A percentile compares a stretch with the other conserved stretches of the same genome.
Evolutionary conservation across 805 yeast genomes (phyloP).

Genomic region (Yarrowia sp.): DNA sequence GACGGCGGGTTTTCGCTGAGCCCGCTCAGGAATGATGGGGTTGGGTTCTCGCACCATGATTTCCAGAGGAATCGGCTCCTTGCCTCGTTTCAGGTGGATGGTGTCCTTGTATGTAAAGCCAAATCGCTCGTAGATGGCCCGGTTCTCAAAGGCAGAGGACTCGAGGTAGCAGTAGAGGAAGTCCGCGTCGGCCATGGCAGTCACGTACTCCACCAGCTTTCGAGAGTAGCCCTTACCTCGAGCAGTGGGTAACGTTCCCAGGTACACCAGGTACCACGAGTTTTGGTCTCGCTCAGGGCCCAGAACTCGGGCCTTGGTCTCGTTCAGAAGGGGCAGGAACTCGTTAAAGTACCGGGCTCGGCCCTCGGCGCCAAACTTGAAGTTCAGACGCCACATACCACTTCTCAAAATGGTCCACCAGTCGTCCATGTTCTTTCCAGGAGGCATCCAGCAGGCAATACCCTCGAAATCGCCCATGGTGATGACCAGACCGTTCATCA

Average conservation of each 20-base stretch:
- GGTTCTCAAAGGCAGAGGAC: constrained; percentile 62
- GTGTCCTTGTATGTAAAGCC: constrained; percentile 52
- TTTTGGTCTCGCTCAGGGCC: constrained; percentile 51
- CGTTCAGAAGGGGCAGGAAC: constrained; percentile 57
- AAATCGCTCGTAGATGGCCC: constrained; percentile 60
- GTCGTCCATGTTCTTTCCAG: constrained; percentile 45
- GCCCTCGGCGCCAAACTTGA: constrained; percentile 53
- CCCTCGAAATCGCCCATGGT: constrained; percentile 59
- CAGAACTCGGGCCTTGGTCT: constrained; percentile 55
- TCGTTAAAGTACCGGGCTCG: constrained; percentile 60
- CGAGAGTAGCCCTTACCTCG: constrained; percentile 67
- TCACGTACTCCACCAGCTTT: constrained; percentile 58
- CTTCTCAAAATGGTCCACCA: constrained; percentile 45
- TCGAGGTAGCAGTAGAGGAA: constrained; percentile 59
- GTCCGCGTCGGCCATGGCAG: constrained; percentile 53
- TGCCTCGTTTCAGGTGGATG: constrained; percentile 39
- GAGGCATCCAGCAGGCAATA: constrained; percentile 52
- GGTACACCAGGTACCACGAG: constrained; percentile 65
- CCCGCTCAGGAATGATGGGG: constrained; percentile 31
- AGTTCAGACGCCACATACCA: constrained; percentile 52
- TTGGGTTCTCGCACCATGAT: constrained; percentile 47
- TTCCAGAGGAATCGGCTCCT: constrained; percentile 42
- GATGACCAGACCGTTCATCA: constrained; percentile 59
- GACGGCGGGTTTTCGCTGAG: constrained; percentile 28
- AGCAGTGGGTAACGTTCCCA: constrained; percentile 64